Conservation (phyloP, 768 basidiomycete species). For the Amanita molliuscula region DNA sequence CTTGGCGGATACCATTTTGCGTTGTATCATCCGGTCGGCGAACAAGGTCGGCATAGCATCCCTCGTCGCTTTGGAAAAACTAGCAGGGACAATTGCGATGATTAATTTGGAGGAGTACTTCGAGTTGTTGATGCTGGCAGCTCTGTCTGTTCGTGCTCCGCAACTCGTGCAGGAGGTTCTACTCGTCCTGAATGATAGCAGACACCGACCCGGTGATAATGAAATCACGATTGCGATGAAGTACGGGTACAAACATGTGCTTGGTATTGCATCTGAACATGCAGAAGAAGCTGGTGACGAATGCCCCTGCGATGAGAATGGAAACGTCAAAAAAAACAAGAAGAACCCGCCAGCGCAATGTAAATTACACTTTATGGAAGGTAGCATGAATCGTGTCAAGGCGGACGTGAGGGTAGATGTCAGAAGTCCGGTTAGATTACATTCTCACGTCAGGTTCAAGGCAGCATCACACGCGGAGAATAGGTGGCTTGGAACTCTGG, state of each 20-base stretch:
- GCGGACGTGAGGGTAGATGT: constrained; percentile 50
- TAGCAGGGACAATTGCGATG: constrained; percentile 31
- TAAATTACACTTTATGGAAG: constrained; percentile 24
- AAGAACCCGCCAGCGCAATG: constrained; percentile 31
- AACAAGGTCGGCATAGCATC: constrained; percentile 44
- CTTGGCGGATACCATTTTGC: constrained; percentile 25
- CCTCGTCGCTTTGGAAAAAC: constrained; percentile 49
- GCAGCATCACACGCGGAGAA: constrained; percentile 47
- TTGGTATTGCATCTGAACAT: constrained; percentile 50
- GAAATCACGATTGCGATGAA: constrained; percentile 15
- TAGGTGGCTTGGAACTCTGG: constrained; percentile 29
- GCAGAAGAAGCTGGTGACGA: constrained; percentile 59
- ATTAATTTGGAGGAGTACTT: constrained; percentile 34
- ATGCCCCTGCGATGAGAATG: constrained; percentile 58
- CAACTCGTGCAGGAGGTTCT: constrained; percentile 50
- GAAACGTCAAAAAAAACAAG: constrained; percentile 34
- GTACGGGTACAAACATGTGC: constrained; percentile 47
- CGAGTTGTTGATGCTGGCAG: constrained; percentile 40
- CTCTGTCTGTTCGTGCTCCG: constrained; percentile 40
- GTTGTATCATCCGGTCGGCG: constrained; percentile 42
- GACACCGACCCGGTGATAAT: constrained; percentile 15
- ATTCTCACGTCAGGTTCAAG: constrained; percentile 55
- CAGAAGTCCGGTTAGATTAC: constrained; percentile 37
- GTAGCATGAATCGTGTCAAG: constrained; percentile 28
- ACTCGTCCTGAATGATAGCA: constrained; percentile 45